A percentile compares a stretch with the other conserved stretches of the same genome.
Conservation (phyloP, 148 eudicot species). For the Limonium bicolor region DNA sequence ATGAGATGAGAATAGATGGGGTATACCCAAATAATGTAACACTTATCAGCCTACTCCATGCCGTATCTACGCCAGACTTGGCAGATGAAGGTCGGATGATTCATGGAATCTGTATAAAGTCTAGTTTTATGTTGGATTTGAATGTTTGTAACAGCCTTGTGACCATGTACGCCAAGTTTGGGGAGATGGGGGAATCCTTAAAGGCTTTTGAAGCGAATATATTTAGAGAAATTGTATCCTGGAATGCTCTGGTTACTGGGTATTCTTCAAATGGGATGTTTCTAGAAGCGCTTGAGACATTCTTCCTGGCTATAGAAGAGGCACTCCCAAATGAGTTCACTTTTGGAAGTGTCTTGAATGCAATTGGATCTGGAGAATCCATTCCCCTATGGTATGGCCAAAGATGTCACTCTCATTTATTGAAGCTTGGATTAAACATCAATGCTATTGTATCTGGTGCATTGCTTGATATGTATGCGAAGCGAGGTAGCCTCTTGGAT, state of each 20-base stretch:
- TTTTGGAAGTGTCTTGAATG: slow-evolving; percentile 68
- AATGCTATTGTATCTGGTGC: slow-evolving; percentile 48
- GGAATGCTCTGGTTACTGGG: slow-evolving; percentile 80
- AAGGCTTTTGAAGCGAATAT: slow-evolving; percentile 54
- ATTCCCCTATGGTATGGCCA: slow-evolving; percentile 63
- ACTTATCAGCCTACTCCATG: slow-evolving; percentile 56
- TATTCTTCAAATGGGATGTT: slow-evolving; percentile 43
- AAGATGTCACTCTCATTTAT: slow-evolving; percentile 43
- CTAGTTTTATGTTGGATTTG: slow-evolving; percentile 40
- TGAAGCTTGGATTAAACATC: slow-evolving; percentile 44
- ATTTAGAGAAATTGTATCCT: slow-evolving; percentile 37
- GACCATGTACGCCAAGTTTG: slow-evolving; percentile 79
- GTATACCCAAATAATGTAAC: slow-evolving; percentile 76
- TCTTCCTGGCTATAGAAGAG: slow-evolving; percentile 27
- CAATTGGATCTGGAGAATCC: slow-evolving; percentile 65
- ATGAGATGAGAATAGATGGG: slow-evolving; percentile 53
- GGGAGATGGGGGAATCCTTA: slow-evolving; percentile 30
- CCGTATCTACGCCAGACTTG: slow-evolving; percentile 28
- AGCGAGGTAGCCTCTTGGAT: slow-evolving; percentile 71
- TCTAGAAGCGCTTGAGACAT: slow-evolving; percentile 55
- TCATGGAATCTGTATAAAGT: slow-evolving; percentile 59
- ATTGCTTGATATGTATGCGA: slow-evolving; percentile 88
- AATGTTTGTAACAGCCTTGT: slow-evolving; percentile 66
- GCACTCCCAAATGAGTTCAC: slow-evolving; percentile 51
- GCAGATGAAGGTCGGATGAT: slow-evolving; percentile 51